Evolutionary conservation across 495 filamentous ascomycete genomes (phyloP).

Genomic region (Lepidopterella palustris): DNA sequence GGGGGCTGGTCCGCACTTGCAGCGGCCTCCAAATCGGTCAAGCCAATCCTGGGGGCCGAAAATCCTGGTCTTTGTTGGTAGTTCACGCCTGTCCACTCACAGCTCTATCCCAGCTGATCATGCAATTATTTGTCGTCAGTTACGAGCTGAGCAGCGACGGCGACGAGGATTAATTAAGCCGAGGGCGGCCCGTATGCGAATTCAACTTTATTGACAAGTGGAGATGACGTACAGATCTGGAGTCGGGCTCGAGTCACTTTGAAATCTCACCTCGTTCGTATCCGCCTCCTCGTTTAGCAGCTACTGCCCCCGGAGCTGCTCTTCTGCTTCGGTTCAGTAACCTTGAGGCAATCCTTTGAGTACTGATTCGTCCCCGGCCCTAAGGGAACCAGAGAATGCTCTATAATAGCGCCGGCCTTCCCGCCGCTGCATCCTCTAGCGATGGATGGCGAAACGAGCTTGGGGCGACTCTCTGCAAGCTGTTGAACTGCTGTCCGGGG

Average conservation of each 20-base stretch:
- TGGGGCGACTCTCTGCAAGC: constrained; percentile 21
- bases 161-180: not conserved
- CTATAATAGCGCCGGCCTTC: constrained; percentile 18
- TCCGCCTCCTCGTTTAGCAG: not conserved
- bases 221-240: not conserved
- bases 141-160: not conserved
- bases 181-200: not conserved
- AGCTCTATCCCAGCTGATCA: not conserved
- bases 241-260: not conserved
- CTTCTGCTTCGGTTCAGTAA: not conserved
- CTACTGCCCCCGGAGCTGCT: not conserved
- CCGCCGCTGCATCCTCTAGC: constrained; percentile 13
- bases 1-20: not conserved
- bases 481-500: too few species aligned
- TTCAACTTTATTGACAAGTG: not conserved
- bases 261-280: not conserved
- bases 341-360: not conserved
- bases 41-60: not conserved
- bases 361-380: not conserved
- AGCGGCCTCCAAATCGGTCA: not conserved
- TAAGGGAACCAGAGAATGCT: constrained; percentile 2
- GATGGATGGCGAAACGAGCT: constrained; percentile 7
- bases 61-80: not conserved
- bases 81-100: not conserved
- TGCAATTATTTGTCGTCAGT: not conserved